Evolutionary conservation across 2,329 filamentous ascomycete species (phyloP), one percentile per base, ranked within the genome.

Genomic region (Pseudocercospora musae): DNA sequence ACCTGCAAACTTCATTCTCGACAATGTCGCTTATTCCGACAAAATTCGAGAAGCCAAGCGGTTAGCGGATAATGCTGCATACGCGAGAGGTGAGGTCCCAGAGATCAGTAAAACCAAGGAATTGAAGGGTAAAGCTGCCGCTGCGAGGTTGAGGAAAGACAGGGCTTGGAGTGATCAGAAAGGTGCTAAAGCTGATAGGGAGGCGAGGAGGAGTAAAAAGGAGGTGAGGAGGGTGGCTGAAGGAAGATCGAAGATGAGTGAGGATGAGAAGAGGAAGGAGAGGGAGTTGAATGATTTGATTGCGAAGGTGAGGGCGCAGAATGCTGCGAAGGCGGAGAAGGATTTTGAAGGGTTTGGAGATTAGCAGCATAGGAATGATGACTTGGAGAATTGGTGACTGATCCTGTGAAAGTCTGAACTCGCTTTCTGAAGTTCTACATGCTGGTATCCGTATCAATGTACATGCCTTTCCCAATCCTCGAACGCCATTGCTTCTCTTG

Each of bases 11-110:
- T 68, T 73, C 42, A 75, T 80, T 55, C 75, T 78, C n/a, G 70
- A 78, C 49, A 66, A 67, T 0, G 75, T 78, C 21, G 72, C 73
- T 0, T 82, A 81, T 68, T 78, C 78, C 25, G 80, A 83, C 63
- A 79, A 78, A 64, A 63, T 70, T 27, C 73, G 79, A 2, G 80
- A 82, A 69, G 70, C 74, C 58, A 75, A 76, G 52, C 73, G 80
- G 10, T 69, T 71, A n/a, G 75, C 73, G 31, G 75, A 78, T 15
- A 61, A 72, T n/a, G 69, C 59, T 9, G 70, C 73, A 21, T 59
- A 64, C 10, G 68, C 69, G 9, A 65, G 70, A 4, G 73, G 73
- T 5, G 70, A 72, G 60, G 62, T 62, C 20, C 66, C 66, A 13
- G 57, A 64, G 25, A 49, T 68, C 2, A 27, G 20, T 10, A 27